phyloP scores from a whole-genome alignment of 2,329 filamentous ascomycete genomes.

The Bipolaris victoriae region DNA sequence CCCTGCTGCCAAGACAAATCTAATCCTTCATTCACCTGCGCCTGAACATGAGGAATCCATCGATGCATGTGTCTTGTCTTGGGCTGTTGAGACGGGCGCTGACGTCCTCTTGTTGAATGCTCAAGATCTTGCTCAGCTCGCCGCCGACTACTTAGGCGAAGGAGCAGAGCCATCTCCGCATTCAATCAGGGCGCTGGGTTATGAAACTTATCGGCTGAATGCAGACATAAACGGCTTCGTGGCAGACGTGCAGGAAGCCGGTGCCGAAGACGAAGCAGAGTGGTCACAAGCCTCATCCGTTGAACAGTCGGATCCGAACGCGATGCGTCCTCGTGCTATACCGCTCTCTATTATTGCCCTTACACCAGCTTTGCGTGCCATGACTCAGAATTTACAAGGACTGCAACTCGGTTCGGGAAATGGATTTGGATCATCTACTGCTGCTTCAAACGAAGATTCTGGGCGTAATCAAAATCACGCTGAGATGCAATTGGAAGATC shows the following conservation, averaged over 20 bases:
- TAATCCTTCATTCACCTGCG: constrained; percentile 65
- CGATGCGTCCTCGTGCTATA: constrained; percentile 19
- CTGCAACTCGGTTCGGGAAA: constrained; percentile 14
- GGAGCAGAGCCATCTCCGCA: constrained; percentile 57
- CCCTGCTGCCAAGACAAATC: constrained; percentile 60
- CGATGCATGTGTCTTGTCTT: constrained; percentile 66
- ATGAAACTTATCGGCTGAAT: constrained; percentile 59
- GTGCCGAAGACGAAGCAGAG: constrained; percentile 50
- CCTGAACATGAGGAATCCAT: constrained; percentile 62
- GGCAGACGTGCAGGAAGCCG: constrained; percentile 36
- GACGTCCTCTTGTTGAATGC: constrained; percentile 73
- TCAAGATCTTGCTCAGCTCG: constrained; percentile 71
- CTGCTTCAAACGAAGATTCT: constrained; percentile 22
- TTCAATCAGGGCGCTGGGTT: constrained; percentile 57
- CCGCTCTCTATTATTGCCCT: constrained; percentile 28
- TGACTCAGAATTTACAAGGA: constrained; percentile 25
- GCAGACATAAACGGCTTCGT: constrained; percentile 34
- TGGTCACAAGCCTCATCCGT: constrained; percentile 17
- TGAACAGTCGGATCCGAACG: constrained; percentile 19
- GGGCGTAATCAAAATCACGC: constrained; percentile 30
- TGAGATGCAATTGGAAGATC: constrained; percentile 45
- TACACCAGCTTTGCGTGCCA: constrained; percentile 25
- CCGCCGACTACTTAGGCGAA: constrained; percentile 73
- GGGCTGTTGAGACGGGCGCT: constrained; percentile 66
- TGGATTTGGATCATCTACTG: constrained; percentile 20